A percentile compares a stretch with the other conserved stretches of the same genome.
Evolutionary conservation across 371 early-diverging fungal species (phyloP).

Genomic region (Fennellomyces sp.): DNA sequence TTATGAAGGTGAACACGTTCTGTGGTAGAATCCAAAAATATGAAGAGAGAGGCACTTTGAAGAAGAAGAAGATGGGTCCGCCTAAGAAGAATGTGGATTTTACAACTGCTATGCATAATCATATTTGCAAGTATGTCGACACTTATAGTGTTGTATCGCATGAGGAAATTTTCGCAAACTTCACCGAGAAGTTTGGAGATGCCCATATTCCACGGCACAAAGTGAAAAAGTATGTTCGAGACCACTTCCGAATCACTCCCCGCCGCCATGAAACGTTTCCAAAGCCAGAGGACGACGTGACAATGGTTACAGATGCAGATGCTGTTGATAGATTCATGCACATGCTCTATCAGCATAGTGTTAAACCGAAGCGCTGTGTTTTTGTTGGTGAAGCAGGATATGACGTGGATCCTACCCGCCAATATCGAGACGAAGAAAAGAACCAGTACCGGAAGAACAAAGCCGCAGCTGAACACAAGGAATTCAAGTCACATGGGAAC

Average conservation of each 20-base stretch:
- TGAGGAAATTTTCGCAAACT: background rate
- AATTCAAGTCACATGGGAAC: background rate
- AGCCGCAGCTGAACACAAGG: background rate
- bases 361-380: background rate
- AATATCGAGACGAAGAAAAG: background rate
- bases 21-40: too few species aligned
- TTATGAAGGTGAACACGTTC: too few species aligned
- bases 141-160: background rate
- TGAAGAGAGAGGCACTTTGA: too few species aligned
- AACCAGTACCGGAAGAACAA: background rate
- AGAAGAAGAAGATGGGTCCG: too few species aligned
- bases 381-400: background rate
- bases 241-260: background rate
- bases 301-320: background rate
- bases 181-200: background rate
- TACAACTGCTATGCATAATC: too few species aligned
- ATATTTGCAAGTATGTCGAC: too few species aligned
- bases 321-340: background rate
- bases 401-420: background rate
- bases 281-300: background rate
- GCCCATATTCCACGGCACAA: background rate
- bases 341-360: background rate
- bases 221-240: background rate
- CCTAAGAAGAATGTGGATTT: too few species aligned
- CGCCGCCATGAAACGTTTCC: background rate